A percentile compares a stretch with the other conserved stretches of the same genome.
phyloP scores from a whole-genome alignment of 805 yeast genomes.

The Blastobotrys mokoenaii region DNA sequence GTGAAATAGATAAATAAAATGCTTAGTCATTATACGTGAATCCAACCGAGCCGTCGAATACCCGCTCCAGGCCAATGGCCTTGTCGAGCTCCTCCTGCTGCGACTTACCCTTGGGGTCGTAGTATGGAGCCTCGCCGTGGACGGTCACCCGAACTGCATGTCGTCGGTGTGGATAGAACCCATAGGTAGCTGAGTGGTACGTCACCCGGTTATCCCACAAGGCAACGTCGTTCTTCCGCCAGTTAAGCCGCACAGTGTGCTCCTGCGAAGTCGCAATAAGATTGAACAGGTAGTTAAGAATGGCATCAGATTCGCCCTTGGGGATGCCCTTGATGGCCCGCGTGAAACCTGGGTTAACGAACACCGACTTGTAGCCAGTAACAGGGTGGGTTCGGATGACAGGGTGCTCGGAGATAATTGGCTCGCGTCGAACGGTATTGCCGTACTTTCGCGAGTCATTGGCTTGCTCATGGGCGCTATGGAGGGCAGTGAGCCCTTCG shows the following conservation, averaged over 20 bases:
- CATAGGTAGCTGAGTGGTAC: constrained; percentile 59
- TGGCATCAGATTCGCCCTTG: constrained; percentile 53
- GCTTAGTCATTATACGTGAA: constrained; percentile 27
- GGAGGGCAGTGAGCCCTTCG: constrained; percentile 54
- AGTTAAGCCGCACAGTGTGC: constrained; percentile 58
- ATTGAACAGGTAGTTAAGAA: constrained; percentile 45
- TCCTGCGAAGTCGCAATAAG: constrained; percentile 49
- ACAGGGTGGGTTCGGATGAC: constrained; percentile 68
- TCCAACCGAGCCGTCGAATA: constrained; percentile 24
- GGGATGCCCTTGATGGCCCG: constrained; percentile 61
- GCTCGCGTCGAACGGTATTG: constrained; percentile 56
- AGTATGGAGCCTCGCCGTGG: constrained; percentile 59
- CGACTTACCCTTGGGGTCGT: constrained; percentile 19
- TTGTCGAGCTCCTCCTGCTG: constrained; percentile 21
- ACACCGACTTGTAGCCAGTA: constrained; percentile 52
- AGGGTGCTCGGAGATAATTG: constrained; percentile 60
- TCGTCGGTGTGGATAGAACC: constrained; percentile 63
- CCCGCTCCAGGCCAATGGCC: constrained; percentile 18
- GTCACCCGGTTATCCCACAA: constrained; percentile 73
- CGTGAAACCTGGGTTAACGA: constrained; percentile 52
- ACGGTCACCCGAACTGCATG: constrained; percentile 71
- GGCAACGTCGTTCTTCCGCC: constrained; percentile 63
- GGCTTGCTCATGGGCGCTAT: constrained; percentile 60
- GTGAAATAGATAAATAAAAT: too few species aligned
- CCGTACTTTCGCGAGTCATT: constrained; percentile 45